These are phyloP conservation scores for Ramularia collo-cygni DNA, from an alignment of 2,329 filamentous ascomycete genomes.

Conservation along the genomic window DNA sequence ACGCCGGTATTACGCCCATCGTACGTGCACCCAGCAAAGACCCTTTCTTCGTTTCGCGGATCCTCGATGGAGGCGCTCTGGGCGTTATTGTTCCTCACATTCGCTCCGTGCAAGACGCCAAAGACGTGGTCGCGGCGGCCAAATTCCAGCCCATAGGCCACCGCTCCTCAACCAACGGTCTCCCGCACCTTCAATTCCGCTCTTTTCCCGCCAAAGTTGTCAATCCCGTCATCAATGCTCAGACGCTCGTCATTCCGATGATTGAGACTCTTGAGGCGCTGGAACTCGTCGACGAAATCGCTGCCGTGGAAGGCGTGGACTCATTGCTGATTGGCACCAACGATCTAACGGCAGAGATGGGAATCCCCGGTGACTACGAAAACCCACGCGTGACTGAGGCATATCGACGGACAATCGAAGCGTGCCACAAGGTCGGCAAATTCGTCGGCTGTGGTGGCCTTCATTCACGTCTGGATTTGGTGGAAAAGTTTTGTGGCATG, in stretches of 20 bases:
- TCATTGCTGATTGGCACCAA: constrained; percentile 40
- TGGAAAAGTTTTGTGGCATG: constrained; percentile 36
- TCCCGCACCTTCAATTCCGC: constrained; percentile 33
- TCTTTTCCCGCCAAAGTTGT: constrained; percentile 29
- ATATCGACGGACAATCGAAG: constrained; percentile 32
- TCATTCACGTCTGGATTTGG: constrained; percentile 35
- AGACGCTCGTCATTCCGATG: constrained; percentile 39
- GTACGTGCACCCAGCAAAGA: constrained; percentile 38
- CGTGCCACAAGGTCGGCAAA: constrained; percentile 36
- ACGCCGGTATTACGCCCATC: constrained; percentile 36
- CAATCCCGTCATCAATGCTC: constrained; percentile 31
- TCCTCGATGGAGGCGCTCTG: constrained; percentile 37
- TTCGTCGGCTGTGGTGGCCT: constrained; percentile 38
- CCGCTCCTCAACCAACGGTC: constrained; percentile 32
- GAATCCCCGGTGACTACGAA: constrained; percentile 38
- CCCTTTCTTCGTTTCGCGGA: constrained; percentile 33
- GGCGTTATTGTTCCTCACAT: constrained; percentile 40
- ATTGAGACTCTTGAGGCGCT: constrained; percentile 37
- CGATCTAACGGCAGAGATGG: constrained; percentile 40
- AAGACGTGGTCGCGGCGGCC: constrained; percentile 32
- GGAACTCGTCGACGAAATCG: constrained; percentile 36
- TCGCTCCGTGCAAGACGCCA: constrained; percentile 32
- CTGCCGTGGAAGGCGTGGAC: constrained; percentile 39
- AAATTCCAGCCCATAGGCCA: constrained; percentile 36
- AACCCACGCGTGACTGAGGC: constrained; percentile 28